Percentiles rank a stretch among this genome's conserved stretches.
Conservation (phyloP, 2,329 filamentous ascomycete genomes). For the Penicillium palitans region DNA sequence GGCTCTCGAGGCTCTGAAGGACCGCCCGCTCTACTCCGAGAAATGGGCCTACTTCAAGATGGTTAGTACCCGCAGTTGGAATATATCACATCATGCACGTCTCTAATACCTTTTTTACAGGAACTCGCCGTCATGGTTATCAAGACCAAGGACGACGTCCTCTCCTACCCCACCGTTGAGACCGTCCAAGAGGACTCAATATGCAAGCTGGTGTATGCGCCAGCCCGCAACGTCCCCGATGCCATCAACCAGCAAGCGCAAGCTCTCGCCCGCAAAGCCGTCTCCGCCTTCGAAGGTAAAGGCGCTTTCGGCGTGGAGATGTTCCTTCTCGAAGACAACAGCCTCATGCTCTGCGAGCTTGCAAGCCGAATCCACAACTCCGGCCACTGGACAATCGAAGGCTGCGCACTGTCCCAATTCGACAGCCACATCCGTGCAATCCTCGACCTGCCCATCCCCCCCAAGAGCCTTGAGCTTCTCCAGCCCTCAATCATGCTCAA, state of each 20-base stretch:
- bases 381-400: conserved; percentile 93
- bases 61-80: conserved; percentile 29
- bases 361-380: conserved; percentile 85
- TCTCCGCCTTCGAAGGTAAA: conserved; percentile 78
- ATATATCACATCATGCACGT: neutral
- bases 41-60: conserved; percentile 82
- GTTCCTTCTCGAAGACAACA: conserved; percentile 76
- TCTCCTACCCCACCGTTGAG: conserved; percentile 87
- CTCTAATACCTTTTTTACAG: conserved; percentile 23
- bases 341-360: conserved; percentile 80
- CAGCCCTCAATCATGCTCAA: conserved; percentile 57
- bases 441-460: conserved; percentile 65
- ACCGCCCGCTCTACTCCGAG: conserved; percentile 77
- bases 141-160: conserved; percentile 72
- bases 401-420: conserved; percentile 85
- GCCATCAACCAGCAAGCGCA: conserved; percentile 66
- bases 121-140: conserved; percentile 95
- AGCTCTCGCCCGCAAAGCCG: conserved; percentile 74
- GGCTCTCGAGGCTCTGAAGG: conserved; percentile 70
- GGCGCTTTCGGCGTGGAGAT: conserved; percentile 97
- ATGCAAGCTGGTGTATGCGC: conserved; percentile 88
- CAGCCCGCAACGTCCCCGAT: conserved; percentile 69
- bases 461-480: conserved; percentile 47
- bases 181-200: conserved; percentile 94
- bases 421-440: conserved; percentile 87